Base-by-base conservation (phyloP, 2,329 filamentous ascomycete genomes). In the Didymella pomorum region DNA sequence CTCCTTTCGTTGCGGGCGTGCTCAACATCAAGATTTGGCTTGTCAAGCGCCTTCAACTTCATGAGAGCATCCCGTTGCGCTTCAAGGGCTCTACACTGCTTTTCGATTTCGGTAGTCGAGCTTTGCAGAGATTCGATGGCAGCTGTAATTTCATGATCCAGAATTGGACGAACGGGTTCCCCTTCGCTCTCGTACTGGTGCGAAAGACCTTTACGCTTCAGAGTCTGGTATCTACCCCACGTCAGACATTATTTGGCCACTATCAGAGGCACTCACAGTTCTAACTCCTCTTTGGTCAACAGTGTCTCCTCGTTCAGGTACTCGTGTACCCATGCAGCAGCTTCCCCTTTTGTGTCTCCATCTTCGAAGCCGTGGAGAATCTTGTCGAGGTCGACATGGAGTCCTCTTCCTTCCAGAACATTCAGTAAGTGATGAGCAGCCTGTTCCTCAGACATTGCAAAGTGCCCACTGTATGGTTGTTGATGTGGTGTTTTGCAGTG, bases 121-220 rank as follows among this genome's bases (percentile, higher is more conserved):
- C 80, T 80, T 58, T 85, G 82, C n/a, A 92, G 79, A 52, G 89
- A 84, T 3, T 84, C 81, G 48, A 90, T 86, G 16, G 89, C 89
- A 39, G 79, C 74, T 52, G 80, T 80, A 54, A 91, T 79, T 50
- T 90, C 87, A 25, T 83, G 78, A 56, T 90, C 87, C 14, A 80
- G 77, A 44, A 89, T 74, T 5, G 84, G 81, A 52, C 82, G 82
- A 31, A 64, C 54, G 8, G 69, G 66, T 29, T 70, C 68, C 18
- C 69, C 62, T 20, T 73, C 71, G 35, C 60, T 66, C 45, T 73
- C 68, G 50, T 71, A 72, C 55, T 73, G 72, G 53, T 72, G 68
- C 20, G 70, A 51, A 3, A 75, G 61, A 1, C 73, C 70, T 60
- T 72, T 76, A 50, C 70, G 74, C 55, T 67, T 69, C 39, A 78